These are phyloP conservation scores for Euphorbia tirucalli DNA, from an alignment of 345 rosid species.

Conservation along the genomic window DNA sequence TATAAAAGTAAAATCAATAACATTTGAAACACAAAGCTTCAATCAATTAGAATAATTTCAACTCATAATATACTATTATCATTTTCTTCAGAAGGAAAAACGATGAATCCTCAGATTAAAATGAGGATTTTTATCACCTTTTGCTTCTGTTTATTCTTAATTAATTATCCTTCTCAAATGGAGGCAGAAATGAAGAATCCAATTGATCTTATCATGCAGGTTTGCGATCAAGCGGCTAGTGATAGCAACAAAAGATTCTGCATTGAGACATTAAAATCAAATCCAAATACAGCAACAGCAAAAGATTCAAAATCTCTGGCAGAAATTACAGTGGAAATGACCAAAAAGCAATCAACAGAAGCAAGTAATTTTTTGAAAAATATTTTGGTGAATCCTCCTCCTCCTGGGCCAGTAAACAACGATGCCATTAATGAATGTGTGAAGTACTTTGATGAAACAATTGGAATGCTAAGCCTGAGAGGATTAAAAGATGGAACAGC, in stretches of 20 bases:
- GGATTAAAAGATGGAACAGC: conserved; percentile 15
- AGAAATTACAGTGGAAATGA: neutral
- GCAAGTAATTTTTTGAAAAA: neutral
- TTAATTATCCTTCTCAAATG: neutral
- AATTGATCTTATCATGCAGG: neutral
- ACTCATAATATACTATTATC: no score
- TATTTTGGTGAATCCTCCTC: neutral
- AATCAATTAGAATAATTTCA: no score
- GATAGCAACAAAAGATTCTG: neutral
- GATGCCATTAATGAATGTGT: conserved; percentile 11
- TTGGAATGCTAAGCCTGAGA: neutral
- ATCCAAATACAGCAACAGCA: neutral
- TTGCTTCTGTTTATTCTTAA: neutral
- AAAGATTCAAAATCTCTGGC: neutral
- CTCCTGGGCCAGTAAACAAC: neutral
- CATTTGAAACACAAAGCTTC: no score
- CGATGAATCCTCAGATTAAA: no score
- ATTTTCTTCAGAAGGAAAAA: no score
- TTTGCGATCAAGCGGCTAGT: neutral
- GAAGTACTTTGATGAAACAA: neutral
- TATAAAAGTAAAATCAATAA: no score
- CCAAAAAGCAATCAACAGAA: neutral
- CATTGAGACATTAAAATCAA: neutral
- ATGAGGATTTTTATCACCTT: neutral
- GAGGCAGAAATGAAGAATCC: neutral